Conservation (phyloP, 768 basidiomycete species). For the Lactifluus pinguis region DNA sequence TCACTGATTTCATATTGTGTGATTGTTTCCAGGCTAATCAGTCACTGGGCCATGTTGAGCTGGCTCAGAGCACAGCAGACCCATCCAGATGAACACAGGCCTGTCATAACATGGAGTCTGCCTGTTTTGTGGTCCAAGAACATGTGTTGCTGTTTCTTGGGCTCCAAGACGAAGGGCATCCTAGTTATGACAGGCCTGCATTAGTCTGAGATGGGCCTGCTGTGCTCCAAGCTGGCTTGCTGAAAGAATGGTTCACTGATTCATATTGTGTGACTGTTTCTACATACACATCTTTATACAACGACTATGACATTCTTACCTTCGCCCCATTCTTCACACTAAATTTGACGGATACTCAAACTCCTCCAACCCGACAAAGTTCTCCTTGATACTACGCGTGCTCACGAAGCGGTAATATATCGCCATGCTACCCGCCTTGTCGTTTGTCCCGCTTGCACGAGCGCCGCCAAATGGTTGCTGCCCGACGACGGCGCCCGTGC, state of each 20-base stretch:
- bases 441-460: slow-evolving; percentile 90
- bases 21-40: neutral
- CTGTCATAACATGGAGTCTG: no score
- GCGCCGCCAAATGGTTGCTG: slow-evolving; percentile 98
- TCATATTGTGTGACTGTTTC: neutral
- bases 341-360: slow-evolving; percentile 86
- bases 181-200: no score
- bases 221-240: no score
- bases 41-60: no score
- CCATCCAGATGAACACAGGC: no score
- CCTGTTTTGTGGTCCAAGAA: no score
- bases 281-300: neutral
- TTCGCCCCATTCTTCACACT: slow-evolving; percentile 31
- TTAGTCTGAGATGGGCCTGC: no score
- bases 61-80: no score
- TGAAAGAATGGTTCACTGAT: neutral
- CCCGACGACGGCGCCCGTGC: slow-evolving; percentile 94
- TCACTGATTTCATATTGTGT: neutral
- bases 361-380: slow-evolving; percentile 75
- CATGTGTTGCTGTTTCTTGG: no score
- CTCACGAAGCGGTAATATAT: slow-evolving; percentile 78
- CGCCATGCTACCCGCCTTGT: slow-evolving; percentile 85
- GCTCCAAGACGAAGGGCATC: no score
- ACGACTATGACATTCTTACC: neutral
- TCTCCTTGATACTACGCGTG: slow-evolving; percentile 94